A percentile compares a stretch with the other conserved stretches of the same genome.
Evolutionary conservation across 2,329 filamentous ascomycete genomes (phyloP).

Genomic region (Penicillium brasilianum): DNA sequence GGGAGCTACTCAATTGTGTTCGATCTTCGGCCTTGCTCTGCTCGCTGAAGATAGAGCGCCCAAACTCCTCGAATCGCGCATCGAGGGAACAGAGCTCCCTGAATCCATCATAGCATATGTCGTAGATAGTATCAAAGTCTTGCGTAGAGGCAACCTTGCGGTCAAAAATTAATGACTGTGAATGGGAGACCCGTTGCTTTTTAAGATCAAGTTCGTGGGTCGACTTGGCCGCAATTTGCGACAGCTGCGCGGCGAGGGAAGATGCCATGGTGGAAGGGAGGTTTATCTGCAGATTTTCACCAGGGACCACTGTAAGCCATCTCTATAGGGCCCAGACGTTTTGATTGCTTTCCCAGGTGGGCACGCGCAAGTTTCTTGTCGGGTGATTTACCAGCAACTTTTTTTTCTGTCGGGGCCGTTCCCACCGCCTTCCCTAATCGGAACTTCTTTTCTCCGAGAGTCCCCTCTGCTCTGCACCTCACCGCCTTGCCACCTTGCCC

Average conservation of each 20-base stretch:
- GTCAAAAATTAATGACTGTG: conserved; percentile 94
- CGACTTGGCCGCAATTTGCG: conserved; percentile 86
- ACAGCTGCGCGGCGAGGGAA: conserved; percentile 89
- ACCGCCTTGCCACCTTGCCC: background rate
- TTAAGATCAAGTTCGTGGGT: conserved; percentile 91
- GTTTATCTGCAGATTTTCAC: conserved; percentile 21
- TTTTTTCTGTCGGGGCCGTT: conserved; percentile 36
- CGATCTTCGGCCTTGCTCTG: conserved; percentile 90
- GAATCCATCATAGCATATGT: conserved; percentile 86
- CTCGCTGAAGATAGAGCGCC: conserved; percentile 83
- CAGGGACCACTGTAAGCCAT: conserved; percentile 19
- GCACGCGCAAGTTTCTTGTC: conserved; percentile 18
- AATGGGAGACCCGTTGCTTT: conserved; percentile 88
- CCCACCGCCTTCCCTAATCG: conserved; percentile 23
- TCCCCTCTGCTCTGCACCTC: background rate
- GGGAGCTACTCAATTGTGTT: conserved; percentile 76
- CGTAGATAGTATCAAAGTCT: conserved; percentile 86
- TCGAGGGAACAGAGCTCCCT: conserved; percentile 90
- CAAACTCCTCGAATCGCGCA: conserved; percentile 74
- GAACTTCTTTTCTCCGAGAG: conserved; percentile 15
- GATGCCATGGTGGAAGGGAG: conserved; percentile 68
- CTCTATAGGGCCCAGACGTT: conserved; percentile 1
- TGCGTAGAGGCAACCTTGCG: conserved; percentile 81
- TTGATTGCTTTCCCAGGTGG: conserved; percentile 4
- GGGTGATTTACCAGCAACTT: conserved; percentile 32